Base-by-base conservation (phyloP, 257 asterid species). In the Thymus mandschuricus region DNA sequence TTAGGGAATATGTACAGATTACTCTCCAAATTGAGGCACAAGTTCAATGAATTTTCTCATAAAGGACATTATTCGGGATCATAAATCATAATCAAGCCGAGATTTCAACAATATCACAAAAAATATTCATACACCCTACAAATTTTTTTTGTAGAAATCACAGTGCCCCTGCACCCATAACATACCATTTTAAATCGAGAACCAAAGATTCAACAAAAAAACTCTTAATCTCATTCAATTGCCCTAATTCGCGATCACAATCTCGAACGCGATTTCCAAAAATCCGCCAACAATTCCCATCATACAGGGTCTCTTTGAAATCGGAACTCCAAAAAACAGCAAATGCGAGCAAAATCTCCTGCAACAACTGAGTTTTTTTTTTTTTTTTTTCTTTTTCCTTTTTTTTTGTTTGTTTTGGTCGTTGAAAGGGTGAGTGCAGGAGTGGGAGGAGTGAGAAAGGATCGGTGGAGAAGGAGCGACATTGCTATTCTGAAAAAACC, bases 381-480 rank as follows among this genome's bases (percentile, higher is more conserved):
- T 12, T 6, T 11, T 12, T 1, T 0, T 58, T 58, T 58, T 59
- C n/a, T n/a, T n/a, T n/a, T n/a, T n/a, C n/a, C n/a, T 59, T 58
- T 74, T 65, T 64, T 75, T 73, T 75, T 68, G 81, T 58, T 74
- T 65, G 67, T 75, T 73, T 75, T 68, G 81, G 51, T 50, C 64
- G 72, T 46, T 29, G 79, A 49, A 70, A 28, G 75, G 68, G 69
- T 60, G 46, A 66, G 78, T 33, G 45, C 13, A 13, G 64, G 64
- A 57, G 62, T 30, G 13, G n/a, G 62, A 30, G 62, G 62, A 59
- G 64, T 33, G 64, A 59, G 64, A 59, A 59, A 59, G 10, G 44
- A 43, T 64, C 12, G 44, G 40, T 69, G 84, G 76, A 69, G 74
- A 62, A 48, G 75, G 49, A 54, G 67, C 64, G 79, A 51, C 90